These are phyloP conservation scores for Nannochloris sp. DNA, from an alignment of 139 green algal species.

Conservation along the genomic window DNA sequence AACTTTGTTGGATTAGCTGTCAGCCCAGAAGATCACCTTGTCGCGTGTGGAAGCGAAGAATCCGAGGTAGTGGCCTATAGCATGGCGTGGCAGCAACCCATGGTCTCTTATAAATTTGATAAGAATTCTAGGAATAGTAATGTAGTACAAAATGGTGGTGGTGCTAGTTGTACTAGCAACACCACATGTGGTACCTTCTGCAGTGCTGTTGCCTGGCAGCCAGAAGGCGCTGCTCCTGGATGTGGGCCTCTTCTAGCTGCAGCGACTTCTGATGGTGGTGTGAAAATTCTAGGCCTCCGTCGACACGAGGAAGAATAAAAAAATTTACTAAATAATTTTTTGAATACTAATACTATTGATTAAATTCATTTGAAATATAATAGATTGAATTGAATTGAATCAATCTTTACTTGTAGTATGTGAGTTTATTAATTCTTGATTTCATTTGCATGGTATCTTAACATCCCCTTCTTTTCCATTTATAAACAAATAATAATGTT, in stretches of 20 bases:
- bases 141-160: not conserved
- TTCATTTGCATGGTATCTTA: too few relatives aligned
- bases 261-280: constrained; percentile 22
- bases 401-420: too few relatives aligned
- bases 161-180: too few relatives aligned
- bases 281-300: constrained; percentile 15
- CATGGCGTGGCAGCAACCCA: constrained; percentile 6
- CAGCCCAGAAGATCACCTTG: constrained; percentile 40
- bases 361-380: too few relatives aligned
- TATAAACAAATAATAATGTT: too few relatives aligned
- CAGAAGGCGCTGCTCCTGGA: not conserved
- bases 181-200: not conserved
- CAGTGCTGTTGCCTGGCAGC: constrained; percentile 34
- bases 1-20: constrained; percentile 89
- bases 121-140: not conserved
- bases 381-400: too few relatives aligned
- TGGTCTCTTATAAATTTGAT: constrained; percentile 5
- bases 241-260: constrained; percentile 21
- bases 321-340: not conserved
- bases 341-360: too few relatives aligned
- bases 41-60: constrained; percentile 73
- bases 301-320: not conserved
- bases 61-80: constrained; percentile 20
- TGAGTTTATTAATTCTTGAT: too few relatives aligned
- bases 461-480: too few relatives aligned